Conservation (phyloP, 1,284 basidiomycete genomes). For the Spongispora temasekensis region DNA sequence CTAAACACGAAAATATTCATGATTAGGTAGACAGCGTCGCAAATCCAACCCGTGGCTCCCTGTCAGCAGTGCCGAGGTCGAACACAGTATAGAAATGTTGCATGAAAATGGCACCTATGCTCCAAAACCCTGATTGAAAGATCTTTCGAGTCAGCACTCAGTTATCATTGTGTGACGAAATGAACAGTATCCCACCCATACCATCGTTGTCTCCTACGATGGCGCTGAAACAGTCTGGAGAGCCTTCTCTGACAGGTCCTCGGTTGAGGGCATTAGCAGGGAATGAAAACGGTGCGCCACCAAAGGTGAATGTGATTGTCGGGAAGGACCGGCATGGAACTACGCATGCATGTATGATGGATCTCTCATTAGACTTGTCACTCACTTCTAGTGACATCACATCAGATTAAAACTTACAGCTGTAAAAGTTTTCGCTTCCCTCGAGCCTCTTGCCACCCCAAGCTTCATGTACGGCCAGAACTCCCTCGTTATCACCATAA, state of each 20-base stretch:
- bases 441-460: constrained; percentile 11
- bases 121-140: neutral
- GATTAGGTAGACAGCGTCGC: no score
- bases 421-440: constrained; percentile 14
- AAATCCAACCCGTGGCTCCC: neutral
- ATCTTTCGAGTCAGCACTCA: neutral
- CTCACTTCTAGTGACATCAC: neutral
- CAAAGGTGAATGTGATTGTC: constrained; percentile 43
- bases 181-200: neutral
- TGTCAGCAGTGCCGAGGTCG: neutral
- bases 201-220: constrained; percentile 1
- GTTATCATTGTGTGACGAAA: neutral
- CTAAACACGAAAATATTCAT: no score
- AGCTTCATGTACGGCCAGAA: constrained; percentile 41
- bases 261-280: constrained; percentile 40
- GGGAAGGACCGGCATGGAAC: constrained; percentile 44
- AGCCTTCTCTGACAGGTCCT: constrained; percentile 35
- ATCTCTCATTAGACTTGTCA: neutral
- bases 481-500: constrained; percentile 44
- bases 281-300: constrained; percentile 41
- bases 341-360: no score
- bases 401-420: constrained; percentile 8
- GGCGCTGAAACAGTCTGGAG: constrained; percentile 36
- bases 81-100: neutral
- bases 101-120: neutral